Conservation (phyloP, 768 basidiomycete genomes). For the Auriscalpium vulgare region DNA sequence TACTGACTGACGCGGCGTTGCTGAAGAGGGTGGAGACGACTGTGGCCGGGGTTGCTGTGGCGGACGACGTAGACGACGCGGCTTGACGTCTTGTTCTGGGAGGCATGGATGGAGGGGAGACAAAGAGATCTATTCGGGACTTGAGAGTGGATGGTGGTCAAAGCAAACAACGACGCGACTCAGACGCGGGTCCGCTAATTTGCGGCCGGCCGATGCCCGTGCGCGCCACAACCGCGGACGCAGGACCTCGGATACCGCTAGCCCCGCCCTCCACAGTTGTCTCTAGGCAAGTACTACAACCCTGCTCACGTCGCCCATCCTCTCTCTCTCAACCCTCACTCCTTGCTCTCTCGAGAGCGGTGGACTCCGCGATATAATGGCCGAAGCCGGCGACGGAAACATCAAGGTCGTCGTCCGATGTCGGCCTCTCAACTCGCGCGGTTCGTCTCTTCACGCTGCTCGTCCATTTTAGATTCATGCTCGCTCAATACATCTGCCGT, state of each 20-base stretch:
- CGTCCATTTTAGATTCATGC: neutral
- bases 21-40: constrained; percentile 10
- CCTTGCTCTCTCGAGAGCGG: no score
- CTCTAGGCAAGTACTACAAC: neutral
- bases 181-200: neutral
- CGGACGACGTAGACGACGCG: neutral
- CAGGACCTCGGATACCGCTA: no score
- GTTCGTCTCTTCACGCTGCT: constrained; percentile 37
- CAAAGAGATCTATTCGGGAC: neutral
- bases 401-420: constrained; percentile 95
- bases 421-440: constrained; percentile 91
- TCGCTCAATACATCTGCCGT: neutral
- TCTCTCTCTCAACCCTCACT: neutral
- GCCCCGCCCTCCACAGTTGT: no score
- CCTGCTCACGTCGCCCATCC: neutral
- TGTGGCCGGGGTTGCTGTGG: constrained; percentile 6
- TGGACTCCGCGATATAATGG: constrained; percentile 32
- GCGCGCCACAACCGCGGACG: neutral
- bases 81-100: neutral
- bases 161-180: neutral
- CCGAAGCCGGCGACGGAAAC: constrained; percentile 76
- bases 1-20: constrained; percentile 4
- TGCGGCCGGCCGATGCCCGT: neutral
- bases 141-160: neutral
- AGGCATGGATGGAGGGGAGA: neutral